Evolutionary conservation across 495 filamentous ascomycete species (phyloP).

Genomic region (Penicillium longicatenatum): DNA sequence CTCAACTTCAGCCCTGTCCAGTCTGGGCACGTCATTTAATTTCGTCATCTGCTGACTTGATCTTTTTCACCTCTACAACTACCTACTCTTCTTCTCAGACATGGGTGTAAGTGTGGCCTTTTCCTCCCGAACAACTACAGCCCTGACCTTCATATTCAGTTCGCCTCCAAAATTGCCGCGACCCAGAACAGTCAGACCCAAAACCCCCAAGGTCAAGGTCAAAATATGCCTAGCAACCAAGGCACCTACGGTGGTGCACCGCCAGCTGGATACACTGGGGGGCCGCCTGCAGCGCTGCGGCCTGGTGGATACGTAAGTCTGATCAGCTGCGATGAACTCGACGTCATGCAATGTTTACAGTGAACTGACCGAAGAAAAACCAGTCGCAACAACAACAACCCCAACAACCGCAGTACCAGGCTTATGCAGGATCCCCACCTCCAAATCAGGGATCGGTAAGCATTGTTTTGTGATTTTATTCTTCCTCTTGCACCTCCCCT

Average conservation of each 20-base stretch:
- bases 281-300: constrained; percentile 41
- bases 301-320: constrained; percentile 45
- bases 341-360: constrained; percentile 26
- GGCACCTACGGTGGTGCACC: constrained; percentile 42
- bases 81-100: constrained; percentile 10
- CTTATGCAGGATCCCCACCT: constrained; percentile 42
- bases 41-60: constrained; percentile 18
- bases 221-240: constrained; percentile 20
- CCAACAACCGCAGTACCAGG: constrained; percentile 40
- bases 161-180: constrained; percentile 49
- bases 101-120: constrained; percentile 39
- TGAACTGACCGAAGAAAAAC: constrained; percentile 8
- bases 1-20: constrained; percentile 12
- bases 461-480: constrained; percentile 11
- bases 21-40: constrained; percentile 11
- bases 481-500: constrained; percentile 10
- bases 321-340: constrained; percentile 19
- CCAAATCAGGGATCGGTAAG: constrained; percentile 46
- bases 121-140: neutral
- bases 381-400: constrained; percentile 18
- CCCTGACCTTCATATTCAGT: constrained; percentile 26
- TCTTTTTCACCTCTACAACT: constrained; percentile 3
- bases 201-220: constrained; percentile 7
- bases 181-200: constrained; percentile 31
- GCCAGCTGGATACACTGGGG: constrained; percentile 46